These are phyloP conservation scores for Cryphonectria carpinicola DNA, from an alignment of 2,329 filamentous ascomycete genomes.

Conservation along the genomic window DNA sequence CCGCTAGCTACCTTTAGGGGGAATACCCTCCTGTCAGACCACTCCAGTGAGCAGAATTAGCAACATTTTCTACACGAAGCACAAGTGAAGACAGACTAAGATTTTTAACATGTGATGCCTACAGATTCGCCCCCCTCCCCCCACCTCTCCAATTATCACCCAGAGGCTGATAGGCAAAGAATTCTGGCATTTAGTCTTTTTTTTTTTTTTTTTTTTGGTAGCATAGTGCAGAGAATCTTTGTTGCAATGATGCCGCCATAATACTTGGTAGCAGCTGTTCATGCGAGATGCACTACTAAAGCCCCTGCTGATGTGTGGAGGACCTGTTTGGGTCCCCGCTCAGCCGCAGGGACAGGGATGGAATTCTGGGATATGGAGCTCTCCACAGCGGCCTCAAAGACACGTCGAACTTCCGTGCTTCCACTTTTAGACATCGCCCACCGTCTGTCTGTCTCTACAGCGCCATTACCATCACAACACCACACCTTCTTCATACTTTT, in stretches of 20 bases:
- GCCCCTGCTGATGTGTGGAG: neutral
- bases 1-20: conserved; percentile 5
- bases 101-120: neutral
- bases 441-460: neutral
- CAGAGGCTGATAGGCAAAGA: no score
- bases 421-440: conserved; percentile 3
- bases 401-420: conserved; percentile 9
- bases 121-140: no score
- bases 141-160: no score
- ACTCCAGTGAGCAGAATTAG: conserved; percentile 4
- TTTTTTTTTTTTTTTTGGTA: no score
- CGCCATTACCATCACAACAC: neutral
- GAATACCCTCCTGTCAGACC: conserved; percentile 2
- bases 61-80: neutral
- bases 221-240: neutral
- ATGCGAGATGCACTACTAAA: neutral
- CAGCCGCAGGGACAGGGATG: conserved; percentile 13
- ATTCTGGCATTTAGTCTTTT: no score
- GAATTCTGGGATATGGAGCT: neutral
- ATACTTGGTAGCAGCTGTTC: neutral
- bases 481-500: neutral
- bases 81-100: neutral
- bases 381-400: conserved; percentile 1
- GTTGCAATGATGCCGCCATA: neutral
- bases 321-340: neutral